Evolutionary conservation across 2,329 filamentous ascomycete species (phyloP), one percentile per base, ranked within the genome.

Genomic region (Trichoderma koningiopsis): DNA sequence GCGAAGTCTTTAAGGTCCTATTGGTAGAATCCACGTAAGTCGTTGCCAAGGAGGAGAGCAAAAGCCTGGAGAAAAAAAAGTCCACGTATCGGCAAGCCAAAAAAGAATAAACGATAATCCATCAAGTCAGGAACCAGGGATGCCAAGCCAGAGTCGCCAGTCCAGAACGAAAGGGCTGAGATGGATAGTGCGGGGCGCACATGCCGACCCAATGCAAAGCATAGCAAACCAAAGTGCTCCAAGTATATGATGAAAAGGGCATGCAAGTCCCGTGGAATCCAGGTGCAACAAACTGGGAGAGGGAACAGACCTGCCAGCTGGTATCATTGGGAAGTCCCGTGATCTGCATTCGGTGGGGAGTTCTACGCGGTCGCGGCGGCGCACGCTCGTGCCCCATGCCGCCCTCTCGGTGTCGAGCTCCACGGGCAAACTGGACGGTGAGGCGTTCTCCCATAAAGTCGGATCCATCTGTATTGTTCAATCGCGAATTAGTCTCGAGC

Each of bases 1-100:
- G 96, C 96, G 83, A 99, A 99, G 82, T 99, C 96, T 92, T 99
- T 99, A 67, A 99, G 90, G 83, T 99, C 96, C 96, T 99, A 94
- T 84, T 90, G 85, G 87, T 87, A 89, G 86, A 87, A 83, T 88
- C 87, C 88, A 87, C 87, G 91, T 96, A 92, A 94, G 92, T 94
- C 84, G 88, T 81, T 84, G 80, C 88, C 86, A 84, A 84, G 86
- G 83, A 79, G 76, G 72, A 76, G 77, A 70, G 75, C 40, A 76
- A 77, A 75, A 73, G 70, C 74, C 73, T 74, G 75, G 55, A 52
- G 40, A 62, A 73, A 70, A 70, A 55, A 70, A 70, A 74, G 74
- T 76, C 76, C 76, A 79, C 75, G 74, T 75, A 76, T 79, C 76
- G 78, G 76, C 72, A 77, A 77, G 73, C 52, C 49, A 61, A 55